Base-by-base conservation (phyloP, 2,329 filamentous ascomycete genomes). In the Penicillium frequentans region DNA sequence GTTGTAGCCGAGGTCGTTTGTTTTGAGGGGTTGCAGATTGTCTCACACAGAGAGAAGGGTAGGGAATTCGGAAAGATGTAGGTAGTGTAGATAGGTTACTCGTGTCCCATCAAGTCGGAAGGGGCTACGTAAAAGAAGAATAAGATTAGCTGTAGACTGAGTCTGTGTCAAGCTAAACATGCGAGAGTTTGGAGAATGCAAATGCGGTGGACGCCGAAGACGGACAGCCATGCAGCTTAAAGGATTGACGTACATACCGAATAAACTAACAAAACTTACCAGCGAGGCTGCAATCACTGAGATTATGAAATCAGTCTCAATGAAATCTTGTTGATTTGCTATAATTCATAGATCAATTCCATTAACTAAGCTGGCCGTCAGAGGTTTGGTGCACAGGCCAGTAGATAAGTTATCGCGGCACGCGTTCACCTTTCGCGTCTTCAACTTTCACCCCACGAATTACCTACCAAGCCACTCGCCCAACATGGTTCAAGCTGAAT, bases 401-500 rank as follows among this genome's bases (percentile, higher is more conserved):
- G 9, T 14, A 10, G 63, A 65, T 64, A 64, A 65, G 63, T 61
- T 67, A 67, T 63, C 63, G 65, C 52, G 50, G 49, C 48, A 68
- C 70, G 69, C 69, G 70, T 58, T 57, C 55, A 52, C 62, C 57
- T 64, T 67, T 67, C 70, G 68, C 68, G 70, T 71, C 60, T 65
- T 39, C 54, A 45, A 54, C 56, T 58, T 50, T 50, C 14, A 33
- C 37, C 50, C 19, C 45, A 24, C 47, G 23, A 21, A 23, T 47
- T 51, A 54, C 24, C 33, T 52, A 54, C 46, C 35, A 27, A 46
- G n/a, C 16, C 29, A 43, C 46, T n/a, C 33, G 43, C 49, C 47
- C 56, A 70, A 45, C 33, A 79, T 79, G 76, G 70, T 64, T 21
- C 75, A 80, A 65, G 76, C 77, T 53, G 79, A 81, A 65, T 81